Evolutionary conservation across 1,284 basidiomycete species (phyloP).

Genomic region (Amylostereum areolatum): DNA sequence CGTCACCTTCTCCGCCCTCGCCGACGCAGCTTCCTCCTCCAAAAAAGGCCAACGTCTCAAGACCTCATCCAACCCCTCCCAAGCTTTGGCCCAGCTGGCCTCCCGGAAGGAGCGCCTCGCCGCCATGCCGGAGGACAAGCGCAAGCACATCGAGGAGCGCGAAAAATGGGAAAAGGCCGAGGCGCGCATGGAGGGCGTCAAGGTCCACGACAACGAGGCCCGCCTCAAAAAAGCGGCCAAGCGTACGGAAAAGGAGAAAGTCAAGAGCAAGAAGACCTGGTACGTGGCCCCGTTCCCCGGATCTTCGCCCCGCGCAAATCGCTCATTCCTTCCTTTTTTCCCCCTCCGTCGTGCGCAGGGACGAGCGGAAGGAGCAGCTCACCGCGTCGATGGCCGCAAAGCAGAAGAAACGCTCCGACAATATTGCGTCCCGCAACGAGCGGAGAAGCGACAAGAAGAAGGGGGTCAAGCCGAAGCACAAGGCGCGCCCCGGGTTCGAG

Average conservation of each 20-base stretch:
- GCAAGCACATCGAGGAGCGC: constrained; percentile 68
- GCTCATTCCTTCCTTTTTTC: constrained; percentile 3
- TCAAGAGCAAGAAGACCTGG: constrained; percentile 81
- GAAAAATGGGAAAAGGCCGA: constrained; percentile 86
- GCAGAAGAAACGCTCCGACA: constrained; percentile 85
- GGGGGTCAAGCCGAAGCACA: constrained; percentile 52
- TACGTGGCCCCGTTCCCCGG: constrained; percentile 31
- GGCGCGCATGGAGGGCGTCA: constrained; percentile 78
- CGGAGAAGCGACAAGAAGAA: constrained; percentile 71
- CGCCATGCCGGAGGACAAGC: constrained; percentile 70
- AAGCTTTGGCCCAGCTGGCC: constrained; percentile 77
- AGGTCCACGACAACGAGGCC: constrained; percentile 79
- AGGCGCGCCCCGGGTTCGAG: constrained; percentile 77
- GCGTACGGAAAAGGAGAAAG: constrained; percentile 83
- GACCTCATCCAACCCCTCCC: constrained; percentile 72
- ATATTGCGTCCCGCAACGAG: constrained; percentile 79
- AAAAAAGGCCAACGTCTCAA: constrained; percentile 51
- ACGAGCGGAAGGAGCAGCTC: constrained; percentile 77
- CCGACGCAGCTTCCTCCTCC: constrained; percentile 31
- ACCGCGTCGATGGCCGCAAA: constrained; percentile 68
- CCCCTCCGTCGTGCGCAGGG: constrained; percentile 41
- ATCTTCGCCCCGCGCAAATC: neutral
- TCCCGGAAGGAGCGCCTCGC: constrained; percentile 71
- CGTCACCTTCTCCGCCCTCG: constrained; percentile 68
- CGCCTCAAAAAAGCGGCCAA: constrained; percentile 87